Evolutionary conservation across 2,329 filamentous ascomycete species (phyloP), one percentile per base, ranked within the genome.

Genomic region (Pseudofabraea citricarpa): DNA sequence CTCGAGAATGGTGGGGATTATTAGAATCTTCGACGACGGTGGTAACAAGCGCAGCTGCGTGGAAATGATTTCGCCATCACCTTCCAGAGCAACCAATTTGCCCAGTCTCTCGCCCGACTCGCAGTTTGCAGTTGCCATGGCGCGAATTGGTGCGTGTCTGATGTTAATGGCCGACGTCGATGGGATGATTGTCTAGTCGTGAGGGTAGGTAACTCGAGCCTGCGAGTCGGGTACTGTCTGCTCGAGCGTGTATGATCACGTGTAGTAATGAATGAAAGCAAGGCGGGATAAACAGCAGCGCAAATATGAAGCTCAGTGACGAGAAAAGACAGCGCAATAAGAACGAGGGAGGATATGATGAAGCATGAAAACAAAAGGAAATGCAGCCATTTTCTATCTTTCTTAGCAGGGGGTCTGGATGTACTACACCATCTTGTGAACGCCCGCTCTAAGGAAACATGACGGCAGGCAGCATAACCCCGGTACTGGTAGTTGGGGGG

Each of bases 41-140:
- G 80, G 80, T 9, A 84, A 69, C 3, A 83, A 68, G 36, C 72
- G 72, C 29, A 83, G 63, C 52, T 84, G 80, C 3, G 76, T 81
- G 19, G 74, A 71, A 22, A 83, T 67, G 22, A 68, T 64, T 36
- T 80, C 72, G 19, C 62, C 54, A 23, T 75, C 68, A 5, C 80
- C 80, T 55, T 83, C 80, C 44, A 84, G 72, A 48, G 79, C 77
- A 41, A 84, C 68, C 41, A 83, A 61, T 55, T 69, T 75, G 36
- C 78, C 77, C 6, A 41, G 26, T 26, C 24, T 32, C 23, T 37
- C n/a, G n/a, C 13, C 29, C 29, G 13, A 13, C 33, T 29, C 13
- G 31, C 8, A 9, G 15, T 32, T 5, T 10, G 24, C 13, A 27
- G 23, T 29, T 13, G 18, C 33, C 41, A 43, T 43, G 3, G 15